Base-by-base conservation (phyloP, 192 early-diverging fungal genomes). In the Phlyctochytrium planicorne region DNA sequence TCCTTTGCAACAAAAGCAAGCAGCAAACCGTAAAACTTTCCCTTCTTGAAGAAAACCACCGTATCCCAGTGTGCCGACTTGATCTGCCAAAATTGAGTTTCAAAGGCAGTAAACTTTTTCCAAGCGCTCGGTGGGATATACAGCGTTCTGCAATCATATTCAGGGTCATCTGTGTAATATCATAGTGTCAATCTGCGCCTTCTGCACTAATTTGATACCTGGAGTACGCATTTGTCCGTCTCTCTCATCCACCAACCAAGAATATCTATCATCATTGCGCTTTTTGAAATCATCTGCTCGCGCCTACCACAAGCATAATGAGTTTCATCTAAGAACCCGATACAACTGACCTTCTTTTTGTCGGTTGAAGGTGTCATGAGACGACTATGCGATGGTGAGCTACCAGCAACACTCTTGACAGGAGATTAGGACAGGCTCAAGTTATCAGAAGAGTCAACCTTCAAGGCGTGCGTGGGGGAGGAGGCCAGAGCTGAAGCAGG, bases 71-170 rank as follows among this genome's bases (percentile, higher is more conserved):
- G 87, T 66, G 90, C 82, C 65, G 78, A 75, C 76, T 99, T 99
- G 73, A 99, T 95, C 79, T 97, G 93, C 98, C 98, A 99, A 76
- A 92, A 99, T 78, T 99, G 98, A 40, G 87, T 83, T 82, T 99
- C 98, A 76, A 99, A 99, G 10, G 92, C 86, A 23, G 95, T 93
- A 61, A 99, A 97, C 3, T 84, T 78, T 30, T 82, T 75, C 93
- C 93, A 96, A 1, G 94, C 92, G 14, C 67, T 65, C 25, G 60
- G 32, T 0, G 98, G 96, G 31, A 99, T 88, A 55, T 79, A 81
- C 14, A 99, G 81, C 20, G 98, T 96, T 30, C 94, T 85, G 35
- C 91, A 88, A 80, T 99, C 95, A 75, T 99, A 98, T 1, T 93
- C 89, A 2, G 84, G 77, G 14, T 93, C 91, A 31, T 75, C 82